Conservation (phyloP, 2,329 filamentous ascomycete genomes). For the Elsinoe necatrix region DNA sequence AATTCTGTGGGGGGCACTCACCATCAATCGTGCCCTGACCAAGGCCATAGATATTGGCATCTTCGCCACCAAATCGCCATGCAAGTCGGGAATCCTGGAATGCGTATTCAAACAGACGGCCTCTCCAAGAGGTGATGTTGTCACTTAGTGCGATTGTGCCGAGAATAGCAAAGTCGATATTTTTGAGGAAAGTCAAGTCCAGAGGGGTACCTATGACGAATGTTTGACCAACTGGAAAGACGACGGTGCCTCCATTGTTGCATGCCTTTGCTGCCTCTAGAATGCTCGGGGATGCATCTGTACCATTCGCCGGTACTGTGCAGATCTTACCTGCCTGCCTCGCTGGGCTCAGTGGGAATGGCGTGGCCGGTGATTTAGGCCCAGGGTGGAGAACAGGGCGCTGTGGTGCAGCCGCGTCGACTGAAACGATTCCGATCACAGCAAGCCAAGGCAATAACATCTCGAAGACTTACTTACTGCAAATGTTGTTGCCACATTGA, state of each 20-base stretch:
- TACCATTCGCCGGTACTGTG: constrained; percentile 26
- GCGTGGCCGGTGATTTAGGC: not conserved
- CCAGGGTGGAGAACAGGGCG: not conserved
- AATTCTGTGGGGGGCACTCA: not conserved
- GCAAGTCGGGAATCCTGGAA: constrained; percentile 61
- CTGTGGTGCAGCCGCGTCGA: not conserved
- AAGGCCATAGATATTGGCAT: constrained; percentile 53
- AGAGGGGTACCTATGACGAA: constrained; percentile 58
- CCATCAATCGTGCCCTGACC: constrained; percentile 54
- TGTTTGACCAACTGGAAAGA: constrained; percentile 46
- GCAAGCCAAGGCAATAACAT: not conserved
- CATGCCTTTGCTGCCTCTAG: constrained; percentile 49
- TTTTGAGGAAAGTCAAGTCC: constrained; percentile 55
- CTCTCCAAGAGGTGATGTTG: constrained; percentile 61
- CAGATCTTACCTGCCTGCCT: not conserved
- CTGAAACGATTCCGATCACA: not conserved
- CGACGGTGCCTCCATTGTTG: constrained; percentile 54
- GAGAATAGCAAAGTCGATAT: constrained; percentile 55
- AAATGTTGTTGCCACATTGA: not conserved
- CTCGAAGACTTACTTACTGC: not conserved
- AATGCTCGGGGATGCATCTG: constrained; percentile 46
- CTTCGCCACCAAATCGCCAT: constrained; percentile 57
- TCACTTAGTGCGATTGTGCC: constrained; percentile 55
- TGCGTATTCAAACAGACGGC: constrained; percentile 52
- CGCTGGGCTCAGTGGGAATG: not conserved